Evolutionary conservation across 1,139 yeast genomes (phyloP).

Genomic region (Groenewaldozyma sp.): DNA sequence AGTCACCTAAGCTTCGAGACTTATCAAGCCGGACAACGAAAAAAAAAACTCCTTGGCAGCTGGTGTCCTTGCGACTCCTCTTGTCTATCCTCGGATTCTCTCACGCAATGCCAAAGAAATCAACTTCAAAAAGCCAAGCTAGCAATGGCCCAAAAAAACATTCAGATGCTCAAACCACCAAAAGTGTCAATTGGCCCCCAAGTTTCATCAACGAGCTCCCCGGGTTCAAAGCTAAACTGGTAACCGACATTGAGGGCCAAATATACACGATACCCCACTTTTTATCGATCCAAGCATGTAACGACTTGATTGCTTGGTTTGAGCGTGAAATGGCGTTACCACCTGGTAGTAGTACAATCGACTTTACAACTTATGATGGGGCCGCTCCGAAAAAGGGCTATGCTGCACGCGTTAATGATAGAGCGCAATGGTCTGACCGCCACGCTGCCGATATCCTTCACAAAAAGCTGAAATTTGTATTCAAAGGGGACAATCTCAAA

Average conservation of each 20-base stretch:
- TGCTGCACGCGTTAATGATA: conserved; percentile 53
- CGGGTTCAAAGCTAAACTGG: conserved; percentile 9
- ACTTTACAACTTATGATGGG: conserved; percentile 10
- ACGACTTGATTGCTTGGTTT: conserved; percentile 32
- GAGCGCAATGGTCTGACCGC: conserved; percentile 37
- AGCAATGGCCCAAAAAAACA: too few species aligned
- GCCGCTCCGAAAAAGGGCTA: conserved; percentile 33
- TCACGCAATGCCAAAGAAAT: too few species aligned
- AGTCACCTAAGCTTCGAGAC: too few species aligned
- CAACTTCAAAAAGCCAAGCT: too few species aligned
- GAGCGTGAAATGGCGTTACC: background rate
- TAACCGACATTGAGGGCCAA: conserved; percentile 28
- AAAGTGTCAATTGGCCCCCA: conserved; percentile 15
- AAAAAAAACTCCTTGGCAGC: too few species aligned
- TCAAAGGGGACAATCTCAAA: conserved; percentile 18
- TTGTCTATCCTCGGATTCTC: too few species aligned
- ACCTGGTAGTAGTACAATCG: conserved; percentile 8
- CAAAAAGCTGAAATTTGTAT: conserved; percentile 33
- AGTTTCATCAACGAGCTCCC: conserved; percentile 10
- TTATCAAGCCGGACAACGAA: too few species aligned
- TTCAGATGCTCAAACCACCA: too few species aligned
- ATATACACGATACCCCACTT: conserved; percentile 41
- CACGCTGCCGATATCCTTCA: conserved; percentile 38
- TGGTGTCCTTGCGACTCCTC: too few species aligned
- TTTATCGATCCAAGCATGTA: conserved; percentile 37